Conservation (phyloP, 371 early-diverging fungal genomes). For the Rhizomucor pusillus region DNA sequence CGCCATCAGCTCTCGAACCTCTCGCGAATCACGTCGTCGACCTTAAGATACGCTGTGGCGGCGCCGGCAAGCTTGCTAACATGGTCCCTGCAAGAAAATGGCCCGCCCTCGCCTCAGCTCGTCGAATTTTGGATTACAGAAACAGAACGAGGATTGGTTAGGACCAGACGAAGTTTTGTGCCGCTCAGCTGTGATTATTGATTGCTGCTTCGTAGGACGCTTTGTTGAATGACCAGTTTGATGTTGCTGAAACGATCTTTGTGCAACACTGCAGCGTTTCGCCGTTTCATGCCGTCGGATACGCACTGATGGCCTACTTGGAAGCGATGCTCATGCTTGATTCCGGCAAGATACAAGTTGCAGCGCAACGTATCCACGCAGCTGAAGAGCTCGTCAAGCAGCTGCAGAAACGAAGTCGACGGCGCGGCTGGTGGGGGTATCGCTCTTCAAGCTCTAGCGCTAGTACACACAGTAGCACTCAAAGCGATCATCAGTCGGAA, state of each 20-base stretch:
- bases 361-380: constrained; percentile 35
- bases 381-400: constrained; percentile 37
- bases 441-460: background rate
- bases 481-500: background rate
- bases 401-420: constrained; percentile 28
- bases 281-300: constrained; percentile 51
- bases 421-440: constrained; percentile 18
- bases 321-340: constrained; percentile 52
- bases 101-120: constrained; percentile 27
- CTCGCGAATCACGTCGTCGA: constrained; percentile 34
- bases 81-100: constrained; percentile 20
- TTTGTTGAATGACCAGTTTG: constrained; percentile 47
- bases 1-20: constrained; percentile 38
- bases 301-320: constrained; percentile 45
- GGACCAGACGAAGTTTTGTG: background rate
- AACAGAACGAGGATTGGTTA: constrained; percentile 48
- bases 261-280: constrained; percentile 37
- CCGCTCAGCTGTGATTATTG: constrained; percentile 1
- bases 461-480: background rate
- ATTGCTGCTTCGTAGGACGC: constrained; percentile 31
- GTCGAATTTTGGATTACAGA: constrained; percentile 44
- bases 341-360: constrained; percentile 31
- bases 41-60: constrained; percentile 39
- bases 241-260: constrained; percentile 36
- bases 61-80: constrained; percentile 26